Base-by-base conservation (phyloP, 2,329 filamentous ascomycete species). In the Pyricularia pennisetigena region DNA sequence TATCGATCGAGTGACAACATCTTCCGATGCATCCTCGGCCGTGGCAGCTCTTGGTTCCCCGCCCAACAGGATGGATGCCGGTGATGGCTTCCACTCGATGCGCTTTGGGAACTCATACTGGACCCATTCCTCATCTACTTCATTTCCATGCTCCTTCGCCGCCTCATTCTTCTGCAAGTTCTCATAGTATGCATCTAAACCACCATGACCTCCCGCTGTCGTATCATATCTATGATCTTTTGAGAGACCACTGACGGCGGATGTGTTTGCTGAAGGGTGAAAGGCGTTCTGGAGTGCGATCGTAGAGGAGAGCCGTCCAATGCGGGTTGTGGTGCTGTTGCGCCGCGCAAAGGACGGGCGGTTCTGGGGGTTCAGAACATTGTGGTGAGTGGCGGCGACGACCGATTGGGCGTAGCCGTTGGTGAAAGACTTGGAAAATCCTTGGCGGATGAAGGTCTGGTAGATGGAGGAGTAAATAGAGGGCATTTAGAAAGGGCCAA, bases 381-480 rank as follows among this genome's bases (percentile, higher is more conserved):
- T 67, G 89, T 86, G 84, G 71, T 97, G 93, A 72, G 93, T 93
- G 75, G 93, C 94, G 76, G 95, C 95, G 82, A 99, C 93, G 81
- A 98, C 90, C 71, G 94, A 97, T 80, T 98, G 94, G 75, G 94
- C 94, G 86, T 97, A 98, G 82, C 94, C 94, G 87, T 98, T 93
- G 79, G 93, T 94, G 80, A 98, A 91, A 76, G 94, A 93, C 84
- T 98, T 98, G 78, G 92, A 90, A 82, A 97, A 91, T 90, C 92
- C 94, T 86, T 94, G 92, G 85, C 95, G 94, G 88, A 97, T 93
- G 85, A 98, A 92, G 84, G 86, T 89, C 82, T 87, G 85, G 81
- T 88, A 89, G 72, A 90, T 82, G 77, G 85, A 86, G 71, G 86
- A 88, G 79, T 88, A 89, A 76, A 88, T 87, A 78, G 85, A 83